Evolutionary conservation across 371 early-diverging fungal species (phyloP).

Genomic region (Mortierella sp.): DNA sequence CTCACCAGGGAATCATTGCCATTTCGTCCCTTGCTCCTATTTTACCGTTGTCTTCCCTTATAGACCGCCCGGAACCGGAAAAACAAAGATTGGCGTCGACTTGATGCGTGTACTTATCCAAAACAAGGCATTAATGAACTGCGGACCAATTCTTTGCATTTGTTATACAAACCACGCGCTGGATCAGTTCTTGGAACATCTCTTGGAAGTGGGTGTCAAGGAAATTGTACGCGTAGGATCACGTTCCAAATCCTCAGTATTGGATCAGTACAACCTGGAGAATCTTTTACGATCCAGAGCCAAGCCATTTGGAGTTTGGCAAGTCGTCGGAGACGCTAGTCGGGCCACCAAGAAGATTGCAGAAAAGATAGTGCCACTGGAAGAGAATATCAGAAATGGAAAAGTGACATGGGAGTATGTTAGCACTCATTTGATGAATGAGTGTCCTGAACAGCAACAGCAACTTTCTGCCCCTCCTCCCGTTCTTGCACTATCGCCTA

Average conservation of each 20-base stretch:
- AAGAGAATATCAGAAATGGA: slow-evolving; percentile 6
- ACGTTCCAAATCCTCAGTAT: slow-evolving; percentile 44
- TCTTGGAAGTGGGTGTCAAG: slow-evolving; percentile 38
- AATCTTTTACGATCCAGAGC: slow-evolving; percentile 12
- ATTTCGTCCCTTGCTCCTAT: too few species aligned
- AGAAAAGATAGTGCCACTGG: slow-evolving; percentile 11
- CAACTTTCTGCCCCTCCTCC: neutral
- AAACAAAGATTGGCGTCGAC: slow-evolving; percentile 60
- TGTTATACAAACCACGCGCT: slow-evolving; percentile 68
- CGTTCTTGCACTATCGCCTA: too few species aligned
- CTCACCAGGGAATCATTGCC: too few species aligned
- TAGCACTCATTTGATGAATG: slow-evolving; percentile 4
- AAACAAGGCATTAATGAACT: slow-evolving; percentile 31
- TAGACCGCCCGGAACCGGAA: slow-evolving; percentile 69
- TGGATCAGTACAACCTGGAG: slow-evolving; percentile 37
- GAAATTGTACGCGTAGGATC: slow-evolving; percentile 59
- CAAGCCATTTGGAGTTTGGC: slow-evolving; percentile 16
- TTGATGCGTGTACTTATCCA: slow-evolving; percentile 54
- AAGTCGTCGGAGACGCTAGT: slow-evolving; percentile 2
- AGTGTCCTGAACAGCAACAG: slow-evolving; percentile 1
- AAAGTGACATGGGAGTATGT: slow-evolving; percentile 24
- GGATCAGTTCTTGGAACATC: slow-evolving; percentile 61
- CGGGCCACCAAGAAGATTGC: slow-evolving; percentile 1
- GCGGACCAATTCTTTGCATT: slow-evolving; percentile 59
- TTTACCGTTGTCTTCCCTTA: too few species aligned